A percentile compares a stretch with the other conserved stretches of the same genome.
These are phyloP conservation scores for Dactylonectria macrodidyma DNA, from an alignment of 2,329 filamentous ascomycete species.

Conservation along the genomic window DNA sequence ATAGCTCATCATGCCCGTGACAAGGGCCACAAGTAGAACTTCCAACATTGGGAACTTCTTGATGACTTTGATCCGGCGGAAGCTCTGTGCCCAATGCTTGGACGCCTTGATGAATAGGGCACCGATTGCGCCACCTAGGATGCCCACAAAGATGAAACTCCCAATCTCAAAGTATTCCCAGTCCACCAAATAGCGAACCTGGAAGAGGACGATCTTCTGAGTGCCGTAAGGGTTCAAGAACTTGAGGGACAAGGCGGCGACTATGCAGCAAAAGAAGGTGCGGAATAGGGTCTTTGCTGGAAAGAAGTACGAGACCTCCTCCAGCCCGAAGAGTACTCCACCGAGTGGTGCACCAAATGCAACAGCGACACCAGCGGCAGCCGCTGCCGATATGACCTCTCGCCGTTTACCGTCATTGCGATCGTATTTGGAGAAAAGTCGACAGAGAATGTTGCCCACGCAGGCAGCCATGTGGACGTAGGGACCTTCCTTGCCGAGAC, in stretches of 20 bases:
- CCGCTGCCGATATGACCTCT: slow-evolving; percentile 93
- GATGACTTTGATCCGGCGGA: slow-evolving; percentile 84
- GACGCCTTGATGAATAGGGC: slow-evolving; percentile 98
- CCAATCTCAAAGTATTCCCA: slow-evolving; percentile 95
- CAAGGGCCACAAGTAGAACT: slow-evolving; percentile 86
- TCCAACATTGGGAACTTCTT: slow-evolving; percentile 89
- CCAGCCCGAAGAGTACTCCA: slow-evolving; percentile 91
- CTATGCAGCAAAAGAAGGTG: slow-evolving; percentile 98
- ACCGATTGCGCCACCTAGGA: slow-evolving; percentile 87
- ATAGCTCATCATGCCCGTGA: slow-evolving; percentile 89
- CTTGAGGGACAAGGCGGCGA: slow-evolving; percentile 90
- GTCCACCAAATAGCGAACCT: slow-evolving; percentile 90
- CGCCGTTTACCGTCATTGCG: slow-evolving; percentile 94
- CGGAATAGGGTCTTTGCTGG: slow-evolving; percentile 97
- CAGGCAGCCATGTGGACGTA: slow-evolving; percentile 98
- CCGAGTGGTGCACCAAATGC: slow-evolving; percentile 92
- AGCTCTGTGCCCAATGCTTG: slow-evolving; percentile 88
- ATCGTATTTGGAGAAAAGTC: slow-evolving; percentile 95
- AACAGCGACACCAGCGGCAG: slow-evolving; percentile 92
- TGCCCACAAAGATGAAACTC: slow-evolving; percentile 87
- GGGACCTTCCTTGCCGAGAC: slow-evolving; percentile 93
- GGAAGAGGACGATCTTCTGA: slow-evolving; percentile 95
- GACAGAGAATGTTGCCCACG: slow-evolving; percentile 94
- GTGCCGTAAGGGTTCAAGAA: slow-evolving; percentile 97
- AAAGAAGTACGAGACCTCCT: slow-evolving; percentile 98